Conservation (phyloP, 257 asterid genomes). For the Solanum peruvianum region DNA sequence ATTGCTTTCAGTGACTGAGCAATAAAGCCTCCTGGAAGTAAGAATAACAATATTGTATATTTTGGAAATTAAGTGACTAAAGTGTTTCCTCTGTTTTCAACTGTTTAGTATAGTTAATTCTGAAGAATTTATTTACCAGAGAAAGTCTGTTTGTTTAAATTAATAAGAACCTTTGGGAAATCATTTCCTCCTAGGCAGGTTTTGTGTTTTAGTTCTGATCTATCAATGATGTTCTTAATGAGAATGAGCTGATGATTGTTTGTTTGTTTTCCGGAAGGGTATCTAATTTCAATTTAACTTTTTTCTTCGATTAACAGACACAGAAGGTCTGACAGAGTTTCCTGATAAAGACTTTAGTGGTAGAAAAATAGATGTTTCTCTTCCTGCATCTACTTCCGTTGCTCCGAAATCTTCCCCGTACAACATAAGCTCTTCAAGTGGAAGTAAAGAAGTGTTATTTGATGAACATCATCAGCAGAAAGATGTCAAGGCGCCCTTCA, state of each 20-base stretch:
- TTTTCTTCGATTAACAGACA: constrained; percentile 14
- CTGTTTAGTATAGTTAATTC: background rate
- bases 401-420: constrained; percentile 39
- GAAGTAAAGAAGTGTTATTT: constrained; percentile 17
- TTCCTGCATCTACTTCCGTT: constrained; percentile 24
- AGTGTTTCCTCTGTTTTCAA: background rate
- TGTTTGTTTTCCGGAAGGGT: background rate
- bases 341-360: constrained; percentile 23
- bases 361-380: constrained; percentile 18
- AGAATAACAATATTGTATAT: background rate
- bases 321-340: constrained; percentile 32
- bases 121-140: background rate
- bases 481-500: constrained; percentile 17
- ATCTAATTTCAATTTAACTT: background rate
- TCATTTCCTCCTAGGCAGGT: background rate
- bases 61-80: background rate
- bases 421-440: constrained; percentile 7
- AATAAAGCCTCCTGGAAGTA: background rate
- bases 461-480: constrained; percentile 21
- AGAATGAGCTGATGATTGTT: background rate
- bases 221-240: background rate
- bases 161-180: background rate
- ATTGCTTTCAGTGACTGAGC: background rate
- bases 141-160: background rate
- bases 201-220: background rate